phyloP scores from a whole-genome alignment of 345 rosid species.

The Balakata baccata region DNA sequence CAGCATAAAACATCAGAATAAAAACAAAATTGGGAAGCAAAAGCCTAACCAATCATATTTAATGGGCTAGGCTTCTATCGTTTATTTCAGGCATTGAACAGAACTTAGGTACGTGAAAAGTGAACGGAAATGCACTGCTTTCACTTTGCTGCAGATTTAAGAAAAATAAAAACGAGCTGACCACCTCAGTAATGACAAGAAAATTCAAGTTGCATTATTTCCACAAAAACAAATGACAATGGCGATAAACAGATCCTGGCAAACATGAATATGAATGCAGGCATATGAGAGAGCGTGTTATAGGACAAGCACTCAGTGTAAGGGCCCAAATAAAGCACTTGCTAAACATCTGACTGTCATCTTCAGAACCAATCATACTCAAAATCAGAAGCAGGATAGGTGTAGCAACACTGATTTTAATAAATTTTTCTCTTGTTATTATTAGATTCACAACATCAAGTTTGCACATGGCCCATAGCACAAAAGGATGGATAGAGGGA shows the following conservation, averaged over 20 bases:
- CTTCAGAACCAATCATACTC: not conserved
- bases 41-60: not conserved
- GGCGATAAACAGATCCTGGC: not conserved
- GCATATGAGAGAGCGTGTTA: not conserved
- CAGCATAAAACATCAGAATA: not conserved
- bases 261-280: not conserved
- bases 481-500: not conserved
- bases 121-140: not conserved
- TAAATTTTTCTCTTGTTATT: not conserved
- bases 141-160: not conserved
- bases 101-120: not conserved
- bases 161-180: too few species aligned
- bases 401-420: not conserved
- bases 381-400: not conserved
- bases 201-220: too few species aligned
- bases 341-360: not conserved
- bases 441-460: not conserved
- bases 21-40: not conserved
- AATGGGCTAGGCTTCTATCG: not conserved
- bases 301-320: not conserved
- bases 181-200: too few species aligned
- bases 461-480: too few species aligned
- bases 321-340: not conserved
- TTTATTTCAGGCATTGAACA: not conserved
- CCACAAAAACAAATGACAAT: not conserved